Conservation (phyloP, 768 basidiomycete genomes). For the Suillus placidus region DNA sequence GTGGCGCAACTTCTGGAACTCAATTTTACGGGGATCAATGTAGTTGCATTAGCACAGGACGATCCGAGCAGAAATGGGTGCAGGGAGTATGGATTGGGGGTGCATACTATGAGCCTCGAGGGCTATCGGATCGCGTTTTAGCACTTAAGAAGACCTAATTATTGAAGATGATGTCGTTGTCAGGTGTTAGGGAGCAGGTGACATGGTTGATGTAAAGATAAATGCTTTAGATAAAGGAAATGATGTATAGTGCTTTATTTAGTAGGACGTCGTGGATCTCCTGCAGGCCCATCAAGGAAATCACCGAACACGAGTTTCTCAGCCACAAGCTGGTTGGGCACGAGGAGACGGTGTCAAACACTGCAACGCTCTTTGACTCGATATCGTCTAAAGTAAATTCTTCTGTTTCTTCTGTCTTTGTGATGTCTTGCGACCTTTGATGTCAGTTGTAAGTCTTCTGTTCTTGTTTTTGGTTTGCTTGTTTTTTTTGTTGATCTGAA, state of each 20-base stretch:
- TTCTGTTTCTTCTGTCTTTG: constrained; percentile 15
- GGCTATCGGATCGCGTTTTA: constrained; percentile 44
- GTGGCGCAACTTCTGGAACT: constrained; percentile 66
- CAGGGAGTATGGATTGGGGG: constrained; percentile 65
- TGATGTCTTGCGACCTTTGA: constrained; percentile 30
- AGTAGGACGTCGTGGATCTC: constrained; percentile 9
- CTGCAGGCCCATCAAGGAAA: constrained; percentile 24
- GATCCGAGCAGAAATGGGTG: constrained; percentile 72
- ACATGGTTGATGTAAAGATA: constrained; percentile 16
- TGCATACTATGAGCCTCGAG: constrained; percentile 61
- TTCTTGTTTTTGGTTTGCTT: constrained; percentile 3
- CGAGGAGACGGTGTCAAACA: constrained; percentile 28
- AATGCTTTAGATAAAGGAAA: constrained; percentile 11
- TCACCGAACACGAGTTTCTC: constrained; percentile 38
- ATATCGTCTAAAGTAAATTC: constrained; percentile 7
- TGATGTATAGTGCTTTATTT: constrained; percentile 16
- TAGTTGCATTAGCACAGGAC: constrained; percentile 56
- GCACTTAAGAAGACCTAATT: constrained; percentile 6
- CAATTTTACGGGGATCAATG: constrained; percentile 69
- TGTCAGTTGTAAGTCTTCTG: constrained; percentile 22
- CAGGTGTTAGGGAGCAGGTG: constrained; percentile 13
- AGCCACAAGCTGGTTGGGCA: constrained; percentile 32
- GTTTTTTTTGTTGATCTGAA: constrained; percentile 1
- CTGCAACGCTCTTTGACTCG: constrained; percentile 12
- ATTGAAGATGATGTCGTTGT: constrained; percentile 9